Conservation (phyloP, 208 protist species). For the Strigomonas culicis region DNA sequence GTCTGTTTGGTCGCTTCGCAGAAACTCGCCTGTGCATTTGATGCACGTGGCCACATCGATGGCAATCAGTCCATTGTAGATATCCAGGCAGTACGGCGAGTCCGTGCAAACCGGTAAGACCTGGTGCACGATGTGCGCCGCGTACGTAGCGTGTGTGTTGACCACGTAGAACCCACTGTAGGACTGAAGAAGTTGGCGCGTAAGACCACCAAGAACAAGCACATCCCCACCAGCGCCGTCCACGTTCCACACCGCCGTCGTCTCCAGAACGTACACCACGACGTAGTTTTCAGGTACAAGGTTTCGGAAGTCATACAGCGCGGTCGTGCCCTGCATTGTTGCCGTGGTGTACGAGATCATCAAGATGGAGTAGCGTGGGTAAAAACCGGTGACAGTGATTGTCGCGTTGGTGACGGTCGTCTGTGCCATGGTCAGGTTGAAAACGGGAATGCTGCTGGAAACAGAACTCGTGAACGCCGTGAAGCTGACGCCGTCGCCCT, state of each 20-base stretch:
- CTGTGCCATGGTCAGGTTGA: not conserved
- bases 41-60: too few relatives aligned
- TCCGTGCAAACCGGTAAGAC: not conserved
- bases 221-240: not conserved
- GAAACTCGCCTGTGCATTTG: too few relatives aligned
- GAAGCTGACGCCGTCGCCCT: too few relatives aligned
- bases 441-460: too few relatives aligned
- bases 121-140: not conserved
- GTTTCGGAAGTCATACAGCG: not conserved
- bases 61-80: too few relatives aligned
- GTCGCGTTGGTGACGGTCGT: conserved; percentile 1
- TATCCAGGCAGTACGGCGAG: too few relatives aligned
- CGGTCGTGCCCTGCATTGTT: not conserved
- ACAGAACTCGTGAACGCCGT: too few relatives aligned
- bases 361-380: not conserved
- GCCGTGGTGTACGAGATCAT: not conserved
- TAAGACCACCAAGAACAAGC: not conserved
- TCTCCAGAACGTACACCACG: conserved; percentile 1
- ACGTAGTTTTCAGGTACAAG: not conserved
- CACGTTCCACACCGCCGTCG: not conserved
- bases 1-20: too few relatives aligned
- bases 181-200: not conserved
- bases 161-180: conserved; percentile 6
- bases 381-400: not conserved
- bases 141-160: not conserved